Percentiles rank a stretch among this genome's conserved stretches.
Evolutionary conservation across 2,329 filamentous ascomycete species (phyloP).

Genomic region (Drechslera avenae): DNA sequence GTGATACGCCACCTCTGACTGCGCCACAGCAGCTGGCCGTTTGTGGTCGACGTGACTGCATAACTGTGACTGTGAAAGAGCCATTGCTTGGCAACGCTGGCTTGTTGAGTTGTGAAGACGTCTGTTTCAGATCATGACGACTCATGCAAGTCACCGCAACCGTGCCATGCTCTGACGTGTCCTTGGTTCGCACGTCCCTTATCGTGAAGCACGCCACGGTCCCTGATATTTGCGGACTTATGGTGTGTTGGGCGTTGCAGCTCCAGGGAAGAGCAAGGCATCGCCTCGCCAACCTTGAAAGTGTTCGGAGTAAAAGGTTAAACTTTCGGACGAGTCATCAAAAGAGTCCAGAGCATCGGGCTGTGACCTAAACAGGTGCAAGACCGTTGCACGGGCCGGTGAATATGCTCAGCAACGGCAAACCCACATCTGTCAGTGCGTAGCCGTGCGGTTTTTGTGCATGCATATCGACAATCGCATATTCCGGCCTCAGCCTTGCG

Average conservation of each 20-base stretch:
- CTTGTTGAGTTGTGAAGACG: neutral
- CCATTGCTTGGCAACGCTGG: conserved; percentile 7
- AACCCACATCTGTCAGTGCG: too few species aligned
- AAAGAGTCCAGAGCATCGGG: conserved; percentile 6
- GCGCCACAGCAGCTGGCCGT: neutral
- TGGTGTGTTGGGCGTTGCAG: neutral
- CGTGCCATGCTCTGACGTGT: conserved; percentile 9
- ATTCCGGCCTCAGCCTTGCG: neutral
- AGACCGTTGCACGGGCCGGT: too few species aligned
- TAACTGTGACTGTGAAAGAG: conserved; percentile 7
- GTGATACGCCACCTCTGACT: conserved; percentile 8
- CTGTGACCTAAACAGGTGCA: too few species aligned
- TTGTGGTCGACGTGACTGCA: neutral
- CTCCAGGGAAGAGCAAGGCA: neutral
- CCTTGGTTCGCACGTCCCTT: conserved; percentile 13
- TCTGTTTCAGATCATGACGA: neutral
- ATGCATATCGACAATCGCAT: too few species aligned
- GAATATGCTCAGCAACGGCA: too few species aligned
- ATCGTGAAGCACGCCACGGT: conserved; percentile 12
- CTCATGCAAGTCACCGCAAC: conserved; percentile 20
- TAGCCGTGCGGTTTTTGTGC: too few species aligned
- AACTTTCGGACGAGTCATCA: conserved; percentile 2
- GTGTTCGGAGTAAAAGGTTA: neutral
- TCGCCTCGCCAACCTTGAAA: too few species aligned
- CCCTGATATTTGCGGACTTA: conserved; percentile 14